Percentiles rank a stretch among this genome's conserved stretches.
Conservation (phyloP, 371 early-diverging fungal genomes). For the Rhizomucor miehei region DNA sequence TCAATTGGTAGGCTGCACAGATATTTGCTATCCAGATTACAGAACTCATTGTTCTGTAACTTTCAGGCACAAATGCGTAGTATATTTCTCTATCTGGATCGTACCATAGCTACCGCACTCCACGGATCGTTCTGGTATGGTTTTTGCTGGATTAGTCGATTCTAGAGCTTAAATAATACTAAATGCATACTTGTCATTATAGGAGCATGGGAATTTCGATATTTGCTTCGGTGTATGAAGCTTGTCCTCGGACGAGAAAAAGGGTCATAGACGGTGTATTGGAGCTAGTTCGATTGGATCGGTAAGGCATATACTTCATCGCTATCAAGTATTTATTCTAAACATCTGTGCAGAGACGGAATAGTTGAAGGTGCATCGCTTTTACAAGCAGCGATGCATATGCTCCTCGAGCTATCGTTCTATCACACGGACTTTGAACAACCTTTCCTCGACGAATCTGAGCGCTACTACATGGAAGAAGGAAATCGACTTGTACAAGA, state of each 20-base stretch:
- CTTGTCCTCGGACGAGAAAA: conserved; percentile 44
- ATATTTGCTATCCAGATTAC: not conserved
- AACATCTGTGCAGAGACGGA: conserved; percentile 23
- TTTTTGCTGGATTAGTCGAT: too few species aligned
- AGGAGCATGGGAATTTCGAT: conserved; percentile 79
- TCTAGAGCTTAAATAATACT: too few species aligned
- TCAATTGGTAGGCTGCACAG: conserved; percentile 69
- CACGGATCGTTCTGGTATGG: conserved; percentile 77
- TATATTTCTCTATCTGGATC: conserved; percentile 89
- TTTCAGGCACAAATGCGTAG: conserved; percentile 71
- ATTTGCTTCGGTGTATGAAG: conserved; percentile 62
- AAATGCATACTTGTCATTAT: too few species aligned
- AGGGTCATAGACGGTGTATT: conserved; percentile 55
- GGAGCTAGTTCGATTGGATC: conserved; percentile 54
- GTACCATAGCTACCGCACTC: conserved; percentile 78
- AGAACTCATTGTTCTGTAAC: conserved; percentile 2
- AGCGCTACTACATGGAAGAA: conserved; percentile 69
- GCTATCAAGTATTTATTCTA: not conserved
- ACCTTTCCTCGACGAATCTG: conserved; percentile 60
- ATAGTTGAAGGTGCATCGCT: conserved; percentile 50
- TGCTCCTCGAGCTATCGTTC: conserved; percentile 78
- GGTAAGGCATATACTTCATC: conserved; percentile 26
- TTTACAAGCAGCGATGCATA: conserved; percentile 64
- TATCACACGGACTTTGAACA: conserved; percentile 73
- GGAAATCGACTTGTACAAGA: conserved; percentile 53